Evolutionary conservation across 352 stramenopile genomes (phyloP), one percentile per base, ranked within the genome.

Genomic region (Aphanomyces cochlioides): DNA sequence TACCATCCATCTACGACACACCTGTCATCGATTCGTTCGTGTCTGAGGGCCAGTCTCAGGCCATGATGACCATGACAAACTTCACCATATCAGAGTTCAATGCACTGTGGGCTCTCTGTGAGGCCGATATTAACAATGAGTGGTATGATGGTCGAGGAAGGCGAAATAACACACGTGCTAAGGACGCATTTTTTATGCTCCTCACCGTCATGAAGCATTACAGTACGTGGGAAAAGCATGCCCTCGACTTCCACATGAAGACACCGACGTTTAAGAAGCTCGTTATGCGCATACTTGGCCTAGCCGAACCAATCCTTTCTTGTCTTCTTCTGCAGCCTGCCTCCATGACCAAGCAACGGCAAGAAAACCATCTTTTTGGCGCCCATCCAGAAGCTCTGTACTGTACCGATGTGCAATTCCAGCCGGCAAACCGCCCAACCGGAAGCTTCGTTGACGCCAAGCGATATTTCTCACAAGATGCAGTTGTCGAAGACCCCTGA

Each of bases 401-500:
- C 59, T 36, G 36, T 19, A 67, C 59, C 15, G 19, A 67, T 58
- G 19, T 59, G 8, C 39, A 67, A 34, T 67, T 67, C 19, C 59
- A 59, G 40, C 59, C 59, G 5, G n/a, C 59, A 5, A 36, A 67
- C 47, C 59, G 59, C 12, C 19, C 37, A 34, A 47, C 54, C 12
- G 54, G 54, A 7, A n/a, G 5, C 12, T 61, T 61, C 19, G 21
- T 7, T 36, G 41, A 67, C 8, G 17, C n/a, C 17, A 67, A 67
- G 7, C 41, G 28, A n/a, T 67, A 67, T 40, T 67, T 67, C 48
- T 74, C 56, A 77, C 28, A 75, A 77, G 63, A 41, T 73, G 2
- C 70, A 73, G 38, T 56, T 56, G 21, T 72, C 75, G 53, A 73
- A 74, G 56, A 73, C 58, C 3, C 60, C 67, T 43, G 47, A 72